Evolutionary conservation across 140 eudicot species (phyloP).

Genomic region (Oenanthe javanica): DNA sequence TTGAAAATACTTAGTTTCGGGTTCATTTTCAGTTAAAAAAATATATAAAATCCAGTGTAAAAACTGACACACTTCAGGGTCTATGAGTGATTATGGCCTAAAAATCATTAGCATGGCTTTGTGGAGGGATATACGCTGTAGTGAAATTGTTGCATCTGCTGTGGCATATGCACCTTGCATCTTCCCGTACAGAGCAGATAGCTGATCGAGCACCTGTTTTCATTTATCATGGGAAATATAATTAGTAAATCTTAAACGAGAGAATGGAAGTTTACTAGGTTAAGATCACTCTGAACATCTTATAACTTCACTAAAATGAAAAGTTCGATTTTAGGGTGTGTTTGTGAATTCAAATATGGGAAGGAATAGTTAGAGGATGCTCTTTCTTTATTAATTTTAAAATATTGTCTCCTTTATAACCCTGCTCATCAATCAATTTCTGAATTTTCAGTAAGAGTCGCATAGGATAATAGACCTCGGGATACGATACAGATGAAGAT

Average conservation of each 20-base stretch:
- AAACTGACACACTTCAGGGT: background rate
- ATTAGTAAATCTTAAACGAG: background rate
- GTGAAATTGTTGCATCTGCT: slow-evolving; percentile 81
- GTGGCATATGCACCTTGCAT: slow-evolving; percentile 54
- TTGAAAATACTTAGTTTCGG: background rate
- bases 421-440: too few species aligned
- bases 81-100: background rate
- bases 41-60: background rate
- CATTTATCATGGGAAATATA: slow-evolving; percentile 1
- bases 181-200: slow-evolving; percentile 36
- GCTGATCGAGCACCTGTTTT: slow-evolving; percentile 45
- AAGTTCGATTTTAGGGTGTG: background rate
- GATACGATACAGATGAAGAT: slow-evolving; percentile 42
- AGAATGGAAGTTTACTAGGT: background rate
- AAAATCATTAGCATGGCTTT: background rate
- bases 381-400: background rate
- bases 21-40: background rate
- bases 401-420: too few species aligned
- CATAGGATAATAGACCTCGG: slow-evolving; percentile 42
- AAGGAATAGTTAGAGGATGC: background rate
- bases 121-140: slow-evolving; percentile 36
- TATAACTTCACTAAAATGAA: background rate
- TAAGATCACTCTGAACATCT: too few species aligned
- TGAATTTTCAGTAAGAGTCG: background rate
- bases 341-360: background rate